Percentiles rank a stretch among this genome's conserved stretches.
Conservation (phyloP, 2,329 filamentous ascomycete genomes). For the Sclerotinia trifoliorum region DNA sequence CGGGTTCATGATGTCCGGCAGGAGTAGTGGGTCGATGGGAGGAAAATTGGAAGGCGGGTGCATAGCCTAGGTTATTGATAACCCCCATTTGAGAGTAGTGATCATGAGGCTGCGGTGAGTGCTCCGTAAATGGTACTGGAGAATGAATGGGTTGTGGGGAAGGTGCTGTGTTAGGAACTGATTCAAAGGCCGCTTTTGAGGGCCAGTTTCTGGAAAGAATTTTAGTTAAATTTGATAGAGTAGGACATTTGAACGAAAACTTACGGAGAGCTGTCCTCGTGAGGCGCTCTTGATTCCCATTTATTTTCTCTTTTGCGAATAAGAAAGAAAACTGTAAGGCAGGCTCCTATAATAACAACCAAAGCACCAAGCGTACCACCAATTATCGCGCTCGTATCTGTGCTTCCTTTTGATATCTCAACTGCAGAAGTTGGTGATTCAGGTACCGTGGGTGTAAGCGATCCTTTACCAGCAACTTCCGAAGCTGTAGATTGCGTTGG, state of each 20-base stretch:
- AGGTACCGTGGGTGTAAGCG: conserved; percentile 4
- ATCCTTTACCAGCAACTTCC: conserved; percentile 9
- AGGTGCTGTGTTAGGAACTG: conserved; percentile 4
- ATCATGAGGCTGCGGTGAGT: neutral
- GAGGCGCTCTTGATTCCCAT: neutral
- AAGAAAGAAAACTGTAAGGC: neutral
- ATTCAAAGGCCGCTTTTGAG: conserved; percentile 10
- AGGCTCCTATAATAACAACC: conserved; percentile 5
- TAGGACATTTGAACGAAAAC: neutral
- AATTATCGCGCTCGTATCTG: conserved; percentile 13
- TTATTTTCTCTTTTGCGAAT: conserved; percentile 3
- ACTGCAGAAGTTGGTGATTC: conserved; percentile 10
- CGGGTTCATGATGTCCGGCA: neutral
- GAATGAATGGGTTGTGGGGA: neutral
- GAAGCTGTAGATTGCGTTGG: conserved; percentile 18
- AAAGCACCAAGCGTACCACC: conserved; percentile 15
- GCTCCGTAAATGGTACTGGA: neutral
- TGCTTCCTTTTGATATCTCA: neutral
- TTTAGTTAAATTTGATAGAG: neutral
- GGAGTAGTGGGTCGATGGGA: conserved; percentile 7
- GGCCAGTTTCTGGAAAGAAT: neutral
- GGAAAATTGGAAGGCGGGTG: conserved; percentile 14
- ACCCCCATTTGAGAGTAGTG: conserved; percentile 10
- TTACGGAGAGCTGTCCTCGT: conserved; percentile 1
- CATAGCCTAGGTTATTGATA: conserved; percentile 5